phyloP scores from a whole-genome alignment of 108 stramenopile species.

The Conticribra weissflogii region DNA sequence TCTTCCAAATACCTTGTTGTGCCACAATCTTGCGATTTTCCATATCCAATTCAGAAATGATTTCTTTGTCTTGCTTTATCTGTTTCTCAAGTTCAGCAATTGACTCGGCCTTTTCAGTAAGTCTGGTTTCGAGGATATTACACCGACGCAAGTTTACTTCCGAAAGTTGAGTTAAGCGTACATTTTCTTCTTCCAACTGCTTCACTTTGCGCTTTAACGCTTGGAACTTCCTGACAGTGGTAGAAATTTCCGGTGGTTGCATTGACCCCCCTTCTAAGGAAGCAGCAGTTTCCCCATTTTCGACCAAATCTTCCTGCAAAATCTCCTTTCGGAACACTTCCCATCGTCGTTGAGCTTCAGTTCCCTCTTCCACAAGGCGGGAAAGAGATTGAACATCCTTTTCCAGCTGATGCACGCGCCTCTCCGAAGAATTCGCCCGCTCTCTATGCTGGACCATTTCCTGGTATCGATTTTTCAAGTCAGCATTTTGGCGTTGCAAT shows the following conservation, averaged over 20 bases:
- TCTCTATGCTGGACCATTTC: conserved; percentile 61
- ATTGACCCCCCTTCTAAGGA: neutral
- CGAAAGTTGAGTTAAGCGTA: conserved; percentile 25
- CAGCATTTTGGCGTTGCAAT: conserved; percentile 51
- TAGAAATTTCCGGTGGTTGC: conserved; percentile 62
- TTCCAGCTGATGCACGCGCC: conserved; percentile 53
- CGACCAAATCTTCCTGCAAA: conserved; percentile 35
- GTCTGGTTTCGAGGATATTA: conserved; percentile 32
- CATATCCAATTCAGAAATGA: conserved; percentile 33
- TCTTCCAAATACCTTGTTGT: conserved; percentile 70
- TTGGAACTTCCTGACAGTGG: conserved; percentile 53
- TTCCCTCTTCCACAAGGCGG: conserved; percentile 35
- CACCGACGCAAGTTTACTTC: conserved; percentile 40
- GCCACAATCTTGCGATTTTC: conserved; percentile 52
- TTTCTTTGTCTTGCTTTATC: conserved; percentile 25
- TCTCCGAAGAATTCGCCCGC: conserved; percentile 33
- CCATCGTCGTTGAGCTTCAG: conserved; percentile 55
- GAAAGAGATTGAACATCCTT: conserved; percentile 39
- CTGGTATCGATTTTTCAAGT: conserved; percentile 39
- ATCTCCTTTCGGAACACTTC: conserved; percentile 53
- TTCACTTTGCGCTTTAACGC: conserved; percentile 37
- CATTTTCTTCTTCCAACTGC: conserved; percentile 31
- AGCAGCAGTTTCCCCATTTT: conserved; percentile 7
- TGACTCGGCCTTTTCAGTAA: conserved; percentile 33
- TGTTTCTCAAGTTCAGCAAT: conserved; percentile 47